Evolutionary conservation across 371 early-diverging fungal species (phyloP), one percentile per base, ranked within the genome.

Genomic region (Apophysomyces sp.): DNA sequence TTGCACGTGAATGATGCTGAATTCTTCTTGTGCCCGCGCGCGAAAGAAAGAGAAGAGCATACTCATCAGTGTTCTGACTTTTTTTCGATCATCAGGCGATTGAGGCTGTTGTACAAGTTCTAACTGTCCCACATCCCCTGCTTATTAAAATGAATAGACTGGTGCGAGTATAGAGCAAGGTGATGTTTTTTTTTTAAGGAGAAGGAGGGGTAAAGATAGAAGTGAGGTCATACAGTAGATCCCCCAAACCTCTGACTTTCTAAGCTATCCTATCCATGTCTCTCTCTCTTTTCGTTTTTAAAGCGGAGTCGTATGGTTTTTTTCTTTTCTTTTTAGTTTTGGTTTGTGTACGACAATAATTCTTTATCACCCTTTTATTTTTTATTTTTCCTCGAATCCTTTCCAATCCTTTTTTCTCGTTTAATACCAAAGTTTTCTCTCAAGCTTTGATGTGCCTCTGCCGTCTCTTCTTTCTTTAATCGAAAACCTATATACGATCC

Each of bases 331-430:
- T 44, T 44, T 44, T 44, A 44, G 49, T 21, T 44, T 44, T 16
- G 4, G 49, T 16, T 41, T 21, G 49, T 44, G 49, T 44, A 44
- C 49, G 49, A 44, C 49, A 44, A 44, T 26, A 44, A 21, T 21
- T 44, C 49, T 44, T 44, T 44, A 44, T 44, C 49, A 44, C 49
- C 49, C 49, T 21, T 44, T 44, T 44, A 15, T 44, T 44, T 44
- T 44, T 18, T 21, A 3, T 41, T 44, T 21, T 44, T 44, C n/a
- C 21, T 44, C 49, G 37, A 37, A 5, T 44, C 24, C 49, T 44
- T 44, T 44, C 49, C 24, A 21, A 16, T 44, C 24, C 49, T 44
- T 44, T 44, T 21, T 44, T 44, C 21, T 11, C 27, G 16, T 44
- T 44, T 44, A 16, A 44, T 44, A 44, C 49, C 21, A 44, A 44